Evolutionary conservation across 2,329 filamentous ascomycete genomes (phyloP).

Genomic region (Hypoxylon sp.): DNA sequence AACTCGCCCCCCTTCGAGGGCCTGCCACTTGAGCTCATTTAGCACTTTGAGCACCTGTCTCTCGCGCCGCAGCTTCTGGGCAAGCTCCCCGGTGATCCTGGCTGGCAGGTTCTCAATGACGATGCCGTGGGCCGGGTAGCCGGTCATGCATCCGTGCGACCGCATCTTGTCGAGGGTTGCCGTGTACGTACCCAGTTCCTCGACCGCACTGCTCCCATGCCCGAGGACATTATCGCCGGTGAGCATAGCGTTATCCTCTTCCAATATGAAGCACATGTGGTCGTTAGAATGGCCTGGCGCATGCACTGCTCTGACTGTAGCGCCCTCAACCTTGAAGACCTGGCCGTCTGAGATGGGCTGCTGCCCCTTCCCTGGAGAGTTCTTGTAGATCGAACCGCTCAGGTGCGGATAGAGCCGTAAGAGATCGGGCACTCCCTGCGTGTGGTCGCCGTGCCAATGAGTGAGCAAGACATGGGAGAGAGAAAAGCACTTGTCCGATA

Average conservation of each 20-base stretch:
- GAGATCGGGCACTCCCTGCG: constrained; percentile 78
- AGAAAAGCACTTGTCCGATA: constrained; percentile 46
- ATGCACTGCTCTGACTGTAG: constrained; percentile 49
- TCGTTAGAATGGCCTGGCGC: constrained; percentile 78
- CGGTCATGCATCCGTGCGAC: constrained; percentile 68
- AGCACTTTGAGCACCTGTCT: constrained; percentile 77
- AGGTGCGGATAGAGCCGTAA: constrained; percentile 68
- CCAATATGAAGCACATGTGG: constrained; percentile 80
- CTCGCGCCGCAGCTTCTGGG: constrained; percentile 81
- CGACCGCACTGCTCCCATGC: constrained; percentile 85
- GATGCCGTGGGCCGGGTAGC: constrained; percentile 87
- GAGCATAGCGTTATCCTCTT: constrained; percentile 84
- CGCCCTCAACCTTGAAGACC: constrained; percentile 60
- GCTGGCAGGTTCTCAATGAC: constrained; percentile 77
- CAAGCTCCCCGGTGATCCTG: constrained; percentile 83
- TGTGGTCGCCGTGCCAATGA: constrained; percentile 92
- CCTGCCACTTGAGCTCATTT: constrained; percentile 26
- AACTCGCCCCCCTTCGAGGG: constrained; percentile 37
- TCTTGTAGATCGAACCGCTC: constrained; percentile 70
- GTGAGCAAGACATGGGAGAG: constrained; percentile 76
- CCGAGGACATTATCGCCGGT: constrained; percentile 89
- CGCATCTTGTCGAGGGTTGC: constrained; percentile 75
- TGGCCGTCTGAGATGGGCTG: constrained; percentile 65
- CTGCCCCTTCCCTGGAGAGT: constrained; percentile 65
- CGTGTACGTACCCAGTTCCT: constrained; percentile 77